A percentile compares a stretch with the other conserved stretches of the same genome.
These are phyloP conservation scores for Dioscorea cayenensis DNA, from an alignment of 116 monocot genomes.

Conservation along the genomic window DNA sequence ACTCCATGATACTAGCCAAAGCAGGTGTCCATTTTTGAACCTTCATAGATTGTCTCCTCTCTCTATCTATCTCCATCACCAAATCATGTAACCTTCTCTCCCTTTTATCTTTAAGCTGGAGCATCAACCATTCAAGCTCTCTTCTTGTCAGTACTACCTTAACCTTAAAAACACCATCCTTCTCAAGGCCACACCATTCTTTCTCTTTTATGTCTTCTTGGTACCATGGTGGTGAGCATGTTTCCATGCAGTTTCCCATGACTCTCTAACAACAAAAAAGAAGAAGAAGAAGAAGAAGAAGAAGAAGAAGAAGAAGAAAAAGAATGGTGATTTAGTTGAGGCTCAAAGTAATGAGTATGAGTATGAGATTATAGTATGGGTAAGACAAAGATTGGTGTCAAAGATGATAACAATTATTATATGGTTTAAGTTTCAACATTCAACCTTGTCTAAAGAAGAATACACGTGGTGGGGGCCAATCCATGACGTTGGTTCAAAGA, in stretches of 20 bases:
- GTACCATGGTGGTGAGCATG: neutral
- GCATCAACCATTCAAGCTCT: slow-evolving; percentile 40
- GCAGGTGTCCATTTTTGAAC: slow-evolving; percentile 24
- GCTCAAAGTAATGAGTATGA: too few species aligned
- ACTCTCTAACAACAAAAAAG: neutral
- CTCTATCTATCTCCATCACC: slow-evolving; percentile 23
- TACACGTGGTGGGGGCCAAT: too few species aligned
- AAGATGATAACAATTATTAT: too few species aligned
- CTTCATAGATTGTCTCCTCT: slow-evolving; percentile 1
- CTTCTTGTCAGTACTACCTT: slow-evolving; percentile 36
- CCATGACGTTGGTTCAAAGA: too few species aligned
- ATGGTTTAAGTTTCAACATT: too few species aligned
- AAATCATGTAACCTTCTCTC: slow-evolving; percentile 35
- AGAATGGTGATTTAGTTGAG: neutral
- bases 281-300: neutral
- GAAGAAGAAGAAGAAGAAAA: neutral
- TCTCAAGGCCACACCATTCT: neutral
- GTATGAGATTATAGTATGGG: too few species aligned
- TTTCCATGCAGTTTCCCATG: slow-evolving; percentile 23
- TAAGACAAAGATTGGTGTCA: too few species aligned
- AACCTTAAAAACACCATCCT: slow-evolving; percentile 8
- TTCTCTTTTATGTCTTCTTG: neutral
- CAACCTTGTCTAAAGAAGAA: too few species aligned
- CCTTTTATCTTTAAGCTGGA: slow-evolving; percentile 25
- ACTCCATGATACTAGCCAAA: slow-evolving; percentile 45